Percentiles rank a stretch among this genome's conserved stretches.
Evolutionary conservation across 2,329 filamentous ascomycete species (phyloP).

Genomic region (Fusarium acutatum): DNA sequence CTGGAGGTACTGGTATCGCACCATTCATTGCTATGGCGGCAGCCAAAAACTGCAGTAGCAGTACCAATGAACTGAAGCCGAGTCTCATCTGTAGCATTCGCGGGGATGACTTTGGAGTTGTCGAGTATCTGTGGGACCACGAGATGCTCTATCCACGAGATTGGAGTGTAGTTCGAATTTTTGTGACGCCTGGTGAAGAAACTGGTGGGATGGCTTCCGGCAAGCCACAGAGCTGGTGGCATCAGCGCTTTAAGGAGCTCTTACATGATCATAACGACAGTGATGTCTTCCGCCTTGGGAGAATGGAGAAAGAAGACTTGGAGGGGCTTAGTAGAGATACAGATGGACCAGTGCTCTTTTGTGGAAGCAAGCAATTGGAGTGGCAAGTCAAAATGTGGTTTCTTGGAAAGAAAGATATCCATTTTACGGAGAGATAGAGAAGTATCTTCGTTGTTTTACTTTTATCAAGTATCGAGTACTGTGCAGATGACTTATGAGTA

Average conservation of each 20-base stretch:
- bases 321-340: rapidly evolving
- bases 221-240: not conserved
- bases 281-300: not conserved
- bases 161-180: not conserved
- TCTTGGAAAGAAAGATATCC: not conserved
- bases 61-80: not conserved
- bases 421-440: constrained; percentile 1
- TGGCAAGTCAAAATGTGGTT: constrained; percentile 19
- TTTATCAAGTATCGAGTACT: not conserved
- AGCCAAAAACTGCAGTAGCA: not conserved
- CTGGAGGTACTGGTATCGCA: not conserved
- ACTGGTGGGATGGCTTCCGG: not conserved
- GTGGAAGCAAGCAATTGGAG: constrained; percentile 5
- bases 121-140: not conserved
- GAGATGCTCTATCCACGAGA: not conserved
- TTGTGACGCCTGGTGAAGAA: not conserved
- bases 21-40: not conserved
- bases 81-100: constrained; percentile 5
- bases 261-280: not conserved
- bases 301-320: not conserved
- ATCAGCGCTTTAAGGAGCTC: not conserved
- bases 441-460: no score
- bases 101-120: not conserved
- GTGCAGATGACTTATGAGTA: not conserved
- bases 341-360: not conserved